These are phyloP conservation scores for Cardamine resedifolia DNA, from an alignment of 345 rosid species.

Conservation along the genomic window DNA sequence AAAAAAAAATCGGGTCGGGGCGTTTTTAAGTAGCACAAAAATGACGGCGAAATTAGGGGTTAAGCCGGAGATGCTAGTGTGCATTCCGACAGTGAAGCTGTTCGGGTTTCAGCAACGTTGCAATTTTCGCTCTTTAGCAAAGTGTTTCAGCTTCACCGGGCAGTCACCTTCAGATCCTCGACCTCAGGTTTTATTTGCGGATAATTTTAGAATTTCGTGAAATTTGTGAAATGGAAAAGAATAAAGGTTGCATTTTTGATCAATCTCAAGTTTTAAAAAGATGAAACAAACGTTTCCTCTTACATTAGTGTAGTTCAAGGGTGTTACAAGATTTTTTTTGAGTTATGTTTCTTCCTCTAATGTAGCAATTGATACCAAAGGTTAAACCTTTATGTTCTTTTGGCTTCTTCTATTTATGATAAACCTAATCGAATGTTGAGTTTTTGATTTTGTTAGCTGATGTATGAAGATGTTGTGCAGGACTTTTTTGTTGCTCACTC, in stretches of 20 bases:
- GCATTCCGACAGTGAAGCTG: constrained; percentile 15
- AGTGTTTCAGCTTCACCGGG: not conserved
- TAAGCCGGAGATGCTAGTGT: constrained; percentile 19
- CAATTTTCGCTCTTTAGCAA: constrained; percentile 3
- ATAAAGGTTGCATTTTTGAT: not conserved
- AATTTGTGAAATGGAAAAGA: not conserved
- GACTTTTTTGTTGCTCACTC: no score
- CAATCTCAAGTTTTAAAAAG: not conserved
- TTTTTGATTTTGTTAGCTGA: not conserved
- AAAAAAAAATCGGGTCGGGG: no score
- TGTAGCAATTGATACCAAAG: constrained; percentile 12
- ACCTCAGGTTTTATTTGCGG: constrained; percentile 24
- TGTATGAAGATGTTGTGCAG: not conserved
- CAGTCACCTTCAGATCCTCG: not conserved
- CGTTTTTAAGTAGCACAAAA: not conserved
- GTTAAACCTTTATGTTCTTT: constrained; percentile 17
- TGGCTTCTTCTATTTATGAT: not conserved
- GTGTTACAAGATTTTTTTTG: not conserved
- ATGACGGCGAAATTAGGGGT: not conserved
- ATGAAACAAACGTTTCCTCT: not conserved
- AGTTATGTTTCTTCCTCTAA: not conserved
- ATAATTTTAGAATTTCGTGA: not conserved
- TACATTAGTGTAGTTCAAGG: not conserved
- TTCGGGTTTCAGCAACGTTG: constrained; percentile 13
- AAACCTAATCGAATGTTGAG: not conserved